Base-by-base conservation (phyloP, 2,329 filamentous ascomycete species). In the Rhynchosporium agropyri region DNA sequence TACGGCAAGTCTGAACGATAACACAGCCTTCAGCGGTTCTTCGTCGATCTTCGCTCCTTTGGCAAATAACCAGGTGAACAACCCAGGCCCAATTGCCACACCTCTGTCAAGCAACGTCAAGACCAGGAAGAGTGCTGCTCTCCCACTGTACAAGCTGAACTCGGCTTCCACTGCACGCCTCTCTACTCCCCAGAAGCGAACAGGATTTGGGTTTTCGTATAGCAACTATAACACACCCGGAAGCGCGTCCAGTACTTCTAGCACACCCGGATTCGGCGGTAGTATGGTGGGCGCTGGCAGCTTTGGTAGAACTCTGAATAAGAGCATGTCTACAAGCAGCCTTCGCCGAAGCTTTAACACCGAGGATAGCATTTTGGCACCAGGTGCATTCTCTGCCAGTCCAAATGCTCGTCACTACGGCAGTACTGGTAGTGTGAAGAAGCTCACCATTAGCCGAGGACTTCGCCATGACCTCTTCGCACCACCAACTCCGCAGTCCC, bases 21-120 rank as follows among this genome's bases (percentile, higher is more conserved):
- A 87, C n/a, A 92, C 90, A 58, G 94, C 96, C 0, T 99, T 96
- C 73, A 95, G 96, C 72, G 95, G 95, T 46, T 92, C 91, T 59
- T 86, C 91, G 51, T 91, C 92, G 1, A 83, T 99, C 26, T 98
- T 98, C 76, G 85, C 88, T 38, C 89, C 88, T 59, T 79, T 97
- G 15, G 81, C 81, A 69, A 82, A 74, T 74, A 87, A 73, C 77
- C 90, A 77, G 78, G 78, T 80, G 60, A 83, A 76, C 75, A 92
- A 92, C 71, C 90, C 92, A 3, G 95, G 95, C 2, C 95, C 96
- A 3, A 83, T 99, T 67, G 95, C 94, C 8, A 98, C 94, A 0
- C 95, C 96, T 0, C 82, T 67, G 84, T 55, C 43, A 46, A 63
- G 36, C 60, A 54, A 82, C 60, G 79, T 80, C 43, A 94, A 92